Conservation (phyloP, 2,329 filamentous ascomycete species). For the Tolypocladium paradoxum region DNA sequence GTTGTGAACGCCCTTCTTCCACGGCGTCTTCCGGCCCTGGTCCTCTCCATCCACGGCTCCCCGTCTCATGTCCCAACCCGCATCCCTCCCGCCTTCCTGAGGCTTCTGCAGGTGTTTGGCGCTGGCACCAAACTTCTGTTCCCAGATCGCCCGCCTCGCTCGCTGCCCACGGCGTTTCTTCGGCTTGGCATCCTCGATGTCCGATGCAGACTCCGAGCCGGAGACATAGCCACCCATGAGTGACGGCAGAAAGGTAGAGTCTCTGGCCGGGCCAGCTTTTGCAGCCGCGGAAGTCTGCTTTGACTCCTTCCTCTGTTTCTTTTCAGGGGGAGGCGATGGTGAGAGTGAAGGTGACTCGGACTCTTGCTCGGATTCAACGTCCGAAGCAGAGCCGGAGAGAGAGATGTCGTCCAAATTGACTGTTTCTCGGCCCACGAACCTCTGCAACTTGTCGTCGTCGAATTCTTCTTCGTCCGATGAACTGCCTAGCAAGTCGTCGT, state of each 20-base stretch:
- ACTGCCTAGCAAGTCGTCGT: slow-evolving; percentile 33
- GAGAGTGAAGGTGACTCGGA: slow-evolving; percentile 14
- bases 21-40: slow-evolving; percentile 29
- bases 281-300: slow-evolving; percentile 7
- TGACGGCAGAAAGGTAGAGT: slow-evolving; percentile 59
- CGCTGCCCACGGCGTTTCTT: slow-evolving; percentile 72
- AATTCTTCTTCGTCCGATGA: slow-evolving; percentile 33
- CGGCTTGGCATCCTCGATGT: slow-evolving; percentile 49
- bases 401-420: slow-evolving; percentile 30
- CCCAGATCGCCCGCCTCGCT: slow-evolving; percentile 67
- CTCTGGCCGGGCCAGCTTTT: slow-evolving; percentile 12
- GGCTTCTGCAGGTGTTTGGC: slow-evolving; percentile 52
- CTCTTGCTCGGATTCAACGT: slow-evolving; percentile 14
- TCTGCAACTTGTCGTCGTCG: slow-evolving; percentile 19
- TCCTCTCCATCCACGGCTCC: slow-evolving; percentile 39
- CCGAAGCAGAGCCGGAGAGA: slow-evolving; percentile 21
- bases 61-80: slow-evolving; percentile 47
- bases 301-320: slow-evolving; percentile 8
- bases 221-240: slow-evolving; percentile 74
- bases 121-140: slow-evolving; percentile 65
- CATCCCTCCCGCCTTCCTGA: slow-evolving; percentile 26
- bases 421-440: slow-evolving; percentile 22
- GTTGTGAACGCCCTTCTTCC: slow-evolving; percentile 40
- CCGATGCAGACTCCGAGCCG: slow-evolving; percentile 59
- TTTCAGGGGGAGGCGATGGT: slow-evolving; percentile 16